Evolutionary conservation across 2,329 filamentous ascomycete genomes (phyloP).

Genomic region (Ambrosiella beaveri): DNA sequence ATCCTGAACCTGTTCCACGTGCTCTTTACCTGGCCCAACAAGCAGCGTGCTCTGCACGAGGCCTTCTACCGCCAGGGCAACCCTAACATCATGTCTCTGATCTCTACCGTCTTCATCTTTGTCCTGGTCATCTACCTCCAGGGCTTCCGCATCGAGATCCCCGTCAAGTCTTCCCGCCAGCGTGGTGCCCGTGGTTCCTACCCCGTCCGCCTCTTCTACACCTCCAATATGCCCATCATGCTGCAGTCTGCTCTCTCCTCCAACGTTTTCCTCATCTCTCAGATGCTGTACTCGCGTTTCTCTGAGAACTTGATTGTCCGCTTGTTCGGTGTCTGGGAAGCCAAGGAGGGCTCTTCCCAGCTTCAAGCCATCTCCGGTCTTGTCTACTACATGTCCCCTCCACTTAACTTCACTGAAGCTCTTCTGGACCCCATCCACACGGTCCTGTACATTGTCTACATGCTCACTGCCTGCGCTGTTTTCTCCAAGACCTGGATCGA

Average conservation of each 20-base stretch:
- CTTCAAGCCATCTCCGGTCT: slow-evolving; percentile 85
- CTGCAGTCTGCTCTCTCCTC: slow-evolving; percentile 95
- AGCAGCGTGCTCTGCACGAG: slow-evolving; percentile 94
- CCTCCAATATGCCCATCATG: slow-evolving; percentile 99
- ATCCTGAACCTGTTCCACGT: slow-evolving; percentile 97
- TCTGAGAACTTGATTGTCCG: slow-evolving; percentile 96
- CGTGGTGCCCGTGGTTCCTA: slow-evolving; percentile 96
- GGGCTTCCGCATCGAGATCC: slow-evolving; percentile 98
- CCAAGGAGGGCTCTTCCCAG: slow-evolving; percentile 87
- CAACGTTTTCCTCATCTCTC: slow-evolving; percentile 97
- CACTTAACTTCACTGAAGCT: slow-evolving; percentile 92
- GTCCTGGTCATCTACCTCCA: slow-evolving; percentile 97
- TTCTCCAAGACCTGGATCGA: slow-evolving; percentile 99
- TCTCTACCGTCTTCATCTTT: slow-evolving; percentile 86
- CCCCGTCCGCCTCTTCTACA: slow-evolving; percentile 98
- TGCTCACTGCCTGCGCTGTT: slow-evolving; percentile 91
- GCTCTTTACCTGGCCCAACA: slow-evolving; percentile 96
- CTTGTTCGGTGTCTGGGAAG: slow-evolving; percentile 96
- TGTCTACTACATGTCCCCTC: slow-evolving; percentile 99
- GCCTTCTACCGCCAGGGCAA: slow-evolving; percentile 99
- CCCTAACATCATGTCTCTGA: slow-evolving; percentile 97
- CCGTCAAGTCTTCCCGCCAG: slow-evolving; percentile 98
- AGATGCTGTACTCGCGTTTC: slow-evolving; percentile 99
- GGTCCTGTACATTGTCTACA: slow-evolving; percentile 86
- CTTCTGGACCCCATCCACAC: slow-evolving; percentile 96